Evolutionary conservation across 108 stramenopile genomes (phyloP), one percentile per base, ranked within the genome.

Genomic region (Cylindrotheca fusiformis): DNA sequence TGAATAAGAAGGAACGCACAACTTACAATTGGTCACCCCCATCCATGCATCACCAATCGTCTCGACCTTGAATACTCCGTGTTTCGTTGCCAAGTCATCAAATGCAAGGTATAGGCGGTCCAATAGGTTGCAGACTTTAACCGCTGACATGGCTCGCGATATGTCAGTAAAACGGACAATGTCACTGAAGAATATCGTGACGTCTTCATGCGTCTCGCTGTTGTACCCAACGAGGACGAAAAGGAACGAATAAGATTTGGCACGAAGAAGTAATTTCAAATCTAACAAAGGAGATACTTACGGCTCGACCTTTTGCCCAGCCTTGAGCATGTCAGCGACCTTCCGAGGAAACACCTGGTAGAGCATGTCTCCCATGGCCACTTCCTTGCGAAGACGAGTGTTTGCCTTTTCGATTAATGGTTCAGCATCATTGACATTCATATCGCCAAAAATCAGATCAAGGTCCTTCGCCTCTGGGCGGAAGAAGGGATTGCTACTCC

Each of bases 11-110:
- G n/a, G n/a, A n/a, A n/a, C n/a, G n/a, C n/a, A n/a, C n/a, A n/a
- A n/a, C n/a, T n/a, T n/a, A n/a, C n/a, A 24, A 33, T 66, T 66
- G 5, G 73, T 62, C 4, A 68, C 73, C 4, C 60, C 66, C 66
- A 74, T 69, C 47, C 58, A 75, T 2, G 67, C 57, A 56, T 76
- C 75, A 19, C 76, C 77, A 24, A 78, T 78, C 0, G 79, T 80
- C 46, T 84, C 83, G 5, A 84, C 75, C 50, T 81, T 85, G 66
- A 80, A 85, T 3, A 85, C 64, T 31, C 69, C 61, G 54, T 85
- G 76, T 33, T 74, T 74, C 18, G 36, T 48, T 8, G 72, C 67
- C 12, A 85, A 48, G 5, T 0, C n/a, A 30, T 81, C 80, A 41
- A 81, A 77, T 27, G 60, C 68, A 20, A n/a, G 26, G 58, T 77